A percentile compares a stretch with the other conserved stretches of the same genome.
Evolutionary conservation across 1,284 basidiomycete genomes (phyloP).

Genomic region (Puccinia triticina): DNA sequence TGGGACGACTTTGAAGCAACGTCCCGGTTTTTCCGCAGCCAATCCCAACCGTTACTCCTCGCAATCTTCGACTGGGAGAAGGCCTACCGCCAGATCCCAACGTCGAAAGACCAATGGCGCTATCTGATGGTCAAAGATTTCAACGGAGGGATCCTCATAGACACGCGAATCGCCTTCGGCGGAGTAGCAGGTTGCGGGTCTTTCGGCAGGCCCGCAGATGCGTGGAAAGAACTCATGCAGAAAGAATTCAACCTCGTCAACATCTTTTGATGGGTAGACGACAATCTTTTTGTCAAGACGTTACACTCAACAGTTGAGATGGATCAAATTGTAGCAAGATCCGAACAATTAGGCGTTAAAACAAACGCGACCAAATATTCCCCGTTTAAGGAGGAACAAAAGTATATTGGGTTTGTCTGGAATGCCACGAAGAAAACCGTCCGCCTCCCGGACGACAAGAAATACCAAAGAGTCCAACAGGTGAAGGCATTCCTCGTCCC

Average conservation of each 20-base stretch:
- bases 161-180: no score
- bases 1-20: no score
- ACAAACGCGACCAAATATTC: neutral
- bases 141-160: no score
- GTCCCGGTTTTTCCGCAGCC: no score
- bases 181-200: slow-evolving; percentile 4
- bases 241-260: neutral
- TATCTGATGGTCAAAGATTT: no score
- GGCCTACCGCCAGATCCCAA: no score
- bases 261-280: slow-evolving; percentile 8
- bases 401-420: neutral
- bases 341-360: neutral
- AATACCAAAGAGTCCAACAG: neutral
- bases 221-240: neutral
- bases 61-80: no score
- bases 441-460: neutral
- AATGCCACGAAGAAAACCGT: neutral
- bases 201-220: slow-evolving; percentile 6
- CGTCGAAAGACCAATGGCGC: no score
- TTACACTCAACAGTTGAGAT: no score
- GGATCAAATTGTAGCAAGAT: no score
- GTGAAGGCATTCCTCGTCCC: neutral
- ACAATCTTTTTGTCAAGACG: no score
- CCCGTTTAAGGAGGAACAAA: neutral
- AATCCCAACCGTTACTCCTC: no score